Evolutionary conservation across 805 yeast species (phyloP).

Genomic region (Metschnikowia peoriensis): DNA sequence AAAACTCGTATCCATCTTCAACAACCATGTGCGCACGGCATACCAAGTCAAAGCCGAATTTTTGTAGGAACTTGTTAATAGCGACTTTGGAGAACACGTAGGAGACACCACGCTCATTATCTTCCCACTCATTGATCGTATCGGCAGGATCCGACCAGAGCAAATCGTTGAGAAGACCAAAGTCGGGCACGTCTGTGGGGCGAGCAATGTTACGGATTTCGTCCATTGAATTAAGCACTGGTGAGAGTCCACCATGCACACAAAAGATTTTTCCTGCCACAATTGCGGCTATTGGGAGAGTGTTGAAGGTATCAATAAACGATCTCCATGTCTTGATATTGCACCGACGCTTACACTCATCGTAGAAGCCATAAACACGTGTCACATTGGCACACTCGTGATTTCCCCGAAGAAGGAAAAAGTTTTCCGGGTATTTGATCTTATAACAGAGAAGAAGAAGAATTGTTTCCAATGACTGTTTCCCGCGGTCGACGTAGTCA

Average conservation of each 20-base stretch:
- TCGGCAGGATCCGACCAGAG: conserved; percentile 88
- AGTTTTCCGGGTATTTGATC: conserved; percentile 95
- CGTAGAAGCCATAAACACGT: conserved; percentile 95
- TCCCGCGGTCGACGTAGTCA: conserved; percentile 97
- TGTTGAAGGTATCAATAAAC: conserved; percentile 92
- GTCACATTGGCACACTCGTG: conserved; percentile 98
- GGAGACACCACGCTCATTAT: conserved; percentile 80
- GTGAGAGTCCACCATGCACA: conserved; percentile 82
- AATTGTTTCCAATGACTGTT: conserved; percentile 92
- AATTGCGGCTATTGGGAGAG: conserved; percentile 91
- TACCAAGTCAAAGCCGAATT: conserved; percentile 76
- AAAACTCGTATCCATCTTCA: conserved; percentile 76
- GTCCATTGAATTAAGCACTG: conserved; percentile 69
- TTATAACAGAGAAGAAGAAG: conserved; percentile 85
- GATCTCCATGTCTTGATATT: conserved; percentile 91
- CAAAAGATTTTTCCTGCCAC: conserved; percentile 95
- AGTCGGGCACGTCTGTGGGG: conserved; percentile 86
- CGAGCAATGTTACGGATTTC: conserved; percentile 73
- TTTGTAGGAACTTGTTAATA: conserved; percentile 69
- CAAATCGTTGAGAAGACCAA: conserved; percentile 72
- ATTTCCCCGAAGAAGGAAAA: conserved; percentile 88
- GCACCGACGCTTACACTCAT: conserved; percentile 94
- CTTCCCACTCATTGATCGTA: conserved; percentile 82
- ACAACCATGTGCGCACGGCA: conserved; percentile 90
- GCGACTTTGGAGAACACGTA: conserved; percentile 79